Base-by-base conservation (phyloP, 2,329 filamentous ascomycete species). In the Beauveria bassiana region DNA sequence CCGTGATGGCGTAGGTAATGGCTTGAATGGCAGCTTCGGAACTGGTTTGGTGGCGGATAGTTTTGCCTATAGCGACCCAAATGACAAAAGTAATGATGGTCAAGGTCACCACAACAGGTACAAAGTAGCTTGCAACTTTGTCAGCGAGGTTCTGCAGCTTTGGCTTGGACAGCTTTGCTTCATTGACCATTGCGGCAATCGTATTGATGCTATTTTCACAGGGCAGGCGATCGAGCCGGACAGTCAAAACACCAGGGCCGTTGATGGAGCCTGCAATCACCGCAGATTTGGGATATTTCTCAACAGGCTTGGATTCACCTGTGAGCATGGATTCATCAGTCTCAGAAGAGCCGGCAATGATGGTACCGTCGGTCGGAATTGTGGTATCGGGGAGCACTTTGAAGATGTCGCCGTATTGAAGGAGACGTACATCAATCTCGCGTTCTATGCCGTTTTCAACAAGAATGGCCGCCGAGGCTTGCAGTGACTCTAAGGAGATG, bases 251-350 rank as follows among this genome's bases (percentile, higher is more conserved):
- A 0, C 89, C 89, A 1, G 80, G 75, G 1, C 85, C 81, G 68
- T 92, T 92, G 55, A 88, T 75, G 0, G 88, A 84, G 0, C 89
- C 89, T 2, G 90, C 89, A 61, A 90, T 81, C 1, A 92, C 79
- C 0, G 66, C 54, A 1, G 80, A 82, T 0, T 79, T 79, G 0
- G 73, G 57, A 0, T 71, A 64, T 68, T 93, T 93, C 5, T 77
- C 77, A 0, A 90, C 80, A 0, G 83, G 85, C 0, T 72, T 72
- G 0, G 83, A 79, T 69, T 95, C 90, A 0, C 90, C 90, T 0
- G 90, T 93, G 9, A 93, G 72, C 84, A 91, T 89, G 0, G 88
- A 90, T 69, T 93, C 90, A 67, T 93, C 82, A 0, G 91, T 79
- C 62, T 90, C 88, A 0, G 84, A 86, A 0, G 74, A 75, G 0